phyloP scores from a whole-genome alignment of 768 basidiomycete genomes.

The Lentinula raphanica region DNA sequence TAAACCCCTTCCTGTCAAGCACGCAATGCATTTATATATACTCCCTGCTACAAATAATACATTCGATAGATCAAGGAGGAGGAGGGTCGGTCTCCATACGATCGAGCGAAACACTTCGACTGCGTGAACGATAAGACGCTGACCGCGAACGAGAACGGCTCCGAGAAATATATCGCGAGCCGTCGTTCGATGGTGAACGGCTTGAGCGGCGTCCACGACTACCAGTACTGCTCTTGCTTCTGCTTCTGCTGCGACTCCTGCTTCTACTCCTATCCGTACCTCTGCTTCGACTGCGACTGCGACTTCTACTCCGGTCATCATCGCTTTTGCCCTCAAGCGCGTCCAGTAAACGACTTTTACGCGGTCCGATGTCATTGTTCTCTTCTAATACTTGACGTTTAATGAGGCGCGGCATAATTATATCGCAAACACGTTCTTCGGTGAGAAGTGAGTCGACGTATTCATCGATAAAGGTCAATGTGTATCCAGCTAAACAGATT shows the following conservation, averaged over 20 bases:
- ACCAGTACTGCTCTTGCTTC: slow-evolving; percentile 26
- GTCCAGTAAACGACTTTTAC: slow-evolving; percentile 82
- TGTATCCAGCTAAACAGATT: slow-evolving; percentile 65
- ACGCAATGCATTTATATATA: background rate
- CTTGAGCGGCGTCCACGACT: slow-evolving; percentile 24
- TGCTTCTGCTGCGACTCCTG: slow-evolving; percentile 27
- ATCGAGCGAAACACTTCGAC: slow-evolving; percentile 55
- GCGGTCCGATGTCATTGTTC: slow-evolving; percentile 79
- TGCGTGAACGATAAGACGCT: slow-evolving; percentile 45
- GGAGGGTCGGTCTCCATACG: slow-evolving; percentile 38
- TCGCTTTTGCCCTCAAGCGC: slow-evolving; percentile 78
- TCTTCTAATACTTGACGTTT: slow-evolving; percentile 89
- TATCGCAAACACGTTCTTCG: slow-evolving; percentile 93
- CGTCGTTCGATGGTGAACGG: slow-evolving; percentile 23
- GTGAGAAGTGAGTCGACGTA: slow-evolving; percentile 79
- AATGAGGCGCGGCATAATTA: slow-evolving; percentile 85
- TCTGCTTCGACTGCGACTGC: too few species aligned
- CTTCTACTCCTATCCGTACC: slow-evolving; percentile 27
- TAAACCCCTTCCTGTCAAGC: background rate
- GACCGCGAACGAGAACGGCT: slow-evolving; percentile 40
- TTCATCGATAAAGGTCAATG: slow-evolving; percentile 85
- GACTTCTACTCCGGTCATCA: slow-evolving; percentile 34
- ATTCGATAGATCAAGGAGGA: slow-evolving; percentile 8
- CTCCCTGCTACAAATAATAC: background rate
- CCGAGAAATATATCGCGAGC: slow-evolving; percentile 59